Percentiles rank a stretch among this genome's conserved stretches.
Conservation (phyloP, 495 filamentous ascomycete genomes). For the Pseudomonodictys pantanalensis region DNA sequence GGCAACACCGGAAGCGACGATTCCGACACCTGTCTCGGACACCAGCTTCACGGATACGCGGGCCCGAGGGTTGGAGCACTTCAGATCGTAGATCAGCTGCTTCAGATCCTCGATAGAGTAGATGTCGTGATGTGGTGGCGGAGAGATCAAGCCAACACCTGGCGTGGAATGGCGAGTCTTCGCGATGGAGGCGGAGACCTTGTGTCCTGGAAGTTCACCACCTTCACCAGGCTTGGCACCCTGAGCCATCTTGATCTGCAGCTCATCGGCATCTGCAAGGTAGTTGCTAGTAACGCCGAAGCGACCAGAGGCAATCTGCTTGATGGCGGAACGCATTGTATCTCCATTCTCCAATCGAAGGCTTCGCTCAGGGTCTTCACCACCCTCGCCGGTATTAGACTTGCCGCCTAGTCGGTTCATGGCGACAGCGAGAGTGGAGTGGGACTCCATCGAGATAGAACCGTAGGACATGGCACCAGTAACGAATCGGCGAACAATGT, state of each 20-base stretch:
- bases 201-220: constrained; percentile 96
- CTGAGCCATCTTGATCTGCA: constrained; percentile 99
- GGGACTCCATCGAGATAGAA: constrained; percentile 98
- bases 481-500: constrained; percentile 95
- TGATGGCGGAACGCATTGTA: constrained; percentile 98
- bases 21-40: constrained; percentile 96
- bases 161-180: constrained; percentile 97
- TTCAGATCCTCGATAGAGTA: constrained; percentile 99
- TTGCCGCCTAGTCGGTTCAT: constrained; percentile 99
- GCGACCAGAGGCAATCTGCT: constrained; percentile 95
- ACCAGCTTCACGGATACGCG: constrained; percentile 98
- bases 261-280: constrained; percentile 94
- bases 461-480: constrained; percentile 99
- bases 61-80: constrained; percentile 93
- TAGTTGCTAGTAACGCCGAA: constrained; percentile 99
- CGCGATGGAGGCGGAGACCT: constrained; percentile 95
- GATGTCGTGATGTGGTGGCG: constrained; percentile 97
- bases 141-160: constrained; percentile 97
- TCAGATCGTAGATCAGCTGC: constrained; percentile 97
- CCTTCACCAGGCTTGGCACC: constrained; percentile 98
- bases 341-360: constrained; percentile 86
- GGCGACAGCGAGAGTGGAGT: constrained; percentile 93
- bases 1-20: constrained; percentile 96
- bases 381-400: constrained; percentile 98
- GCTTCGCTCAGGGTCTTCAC: constrained; percentile 93